Conservation (phyloP, 352 stramenopile genomes). For the Globisporangium paddicum region DNA sequence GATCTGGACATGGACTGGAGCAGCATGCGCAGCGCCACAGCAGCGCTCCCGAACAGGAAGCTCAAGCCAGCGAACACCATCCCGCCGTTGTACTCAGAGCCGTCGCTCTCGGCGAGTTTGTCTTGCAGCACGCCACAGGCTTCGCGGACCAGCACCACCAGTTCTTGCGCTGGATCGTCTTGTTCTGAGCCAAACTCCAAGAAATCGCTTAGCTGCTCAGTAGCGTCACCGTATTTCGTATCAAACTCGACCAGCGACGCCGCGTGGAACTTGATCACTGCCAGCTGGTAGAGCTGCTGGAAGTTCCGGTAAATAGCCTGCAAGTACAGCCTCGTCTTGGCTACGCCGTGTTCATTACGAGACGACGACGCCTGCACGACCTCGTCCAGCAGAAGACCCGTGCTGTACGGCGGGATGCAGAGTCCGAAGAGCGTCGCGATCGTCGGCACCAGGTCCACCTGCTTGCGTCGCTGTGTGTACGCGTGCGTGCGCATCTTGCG, state of each 20-base stretch:
- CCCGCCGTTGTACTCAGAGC: slow-evolving; percentile 63
- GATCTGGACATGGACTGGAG: background rate
- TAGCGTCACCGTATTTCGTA: slow-evolving; percentile 17
- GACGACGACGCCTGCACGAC: slow-evolving; percentile 37
- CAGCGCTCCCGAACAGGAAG: slow-evolving; percentile 29
- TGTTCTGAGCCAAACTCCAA: background rate
- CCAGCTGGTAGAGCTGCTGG: slow-evolving; percentile 47
- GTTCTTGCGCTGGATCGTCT: background rate
- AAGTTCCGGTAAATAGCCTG: slow-evolving; percentile 52
- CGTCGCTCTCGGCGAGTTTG: slow-evolving; percentile 54
- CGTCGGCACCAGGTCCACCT: slow-evolving; percentile 86
- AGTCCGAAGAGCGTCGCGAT: slow-evolving; percentile 72
- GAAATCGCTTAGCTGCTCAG: slow-evolving; percentile 16
- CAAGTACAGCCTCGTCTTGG: slow-evolving; percentile 4
- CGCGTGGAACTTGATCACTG: slow-evolving; percentile 41
- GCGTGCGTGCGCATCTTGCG: slow-evolving; percentile 11
- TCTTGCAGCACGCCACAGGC: slow-evolving; percentile 46
- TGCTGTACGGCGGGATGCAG: slow-evolving; percentile 60
- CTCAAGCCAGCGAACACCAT: slow-evolving; percentile 33
- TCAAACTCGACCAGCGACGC: slow-evolving; percentile 24
- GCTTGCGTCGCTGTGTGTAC: slow-evolving; percentile 27
- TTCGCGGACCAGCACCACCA: slow-evolving; percentile 15
- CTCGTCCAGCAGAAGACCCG: slow-evolving; percentile 56
- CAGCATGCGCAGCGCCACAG: slow-evolving; percentile 12
- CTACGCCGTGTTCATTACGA: background rate